phyloP scores from a whole-genome alignment of 2,329 filamentous ascomycete genomes.

The Blastomyces emzantsi region DNA sequence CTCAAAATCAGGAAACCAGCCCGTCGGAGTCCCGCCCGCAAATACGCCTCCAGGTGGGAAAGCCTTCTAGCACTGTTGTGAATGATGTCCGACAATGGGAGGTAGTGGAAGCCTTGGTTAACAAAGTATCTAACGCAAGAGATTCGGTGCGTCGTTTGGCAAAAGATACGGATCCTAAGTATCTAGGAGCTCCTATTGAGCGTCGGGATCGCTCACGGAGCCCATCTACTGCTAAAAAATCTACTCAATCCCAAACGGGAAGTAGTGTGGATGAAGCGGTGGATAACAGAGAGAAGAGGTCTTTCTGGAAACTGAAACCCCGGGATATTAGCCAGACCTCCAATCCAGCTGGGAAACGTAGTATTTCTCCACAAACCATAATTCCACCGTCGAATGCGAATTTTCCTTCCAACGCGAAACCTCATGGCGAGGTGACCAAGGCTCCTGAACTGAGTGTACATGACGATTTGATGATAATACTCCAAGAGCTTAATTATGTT shows the following conservation, averaged over 20 bases:
- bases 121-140: conserved; percentile 74
- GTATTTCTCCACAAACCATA: conserved; percentile 45
- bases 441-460: conserved; percentile 47
- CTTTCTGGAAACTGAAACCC: conserved; percentile 90
- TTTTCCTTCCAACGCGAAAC: conserved; percentile 23
- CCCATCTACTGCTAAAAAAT: conserved; percentile 17
- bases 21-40: conserved; percentile 24
- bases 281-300: conserved; percentile 48
- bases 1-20: conserved; percentile 40
- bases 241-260: conserved; percentile 23
- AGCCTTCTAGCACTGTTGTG: conserved; percentile 24
- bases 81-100: conserved; percentile 78
- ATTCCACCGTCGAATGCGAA: conserved; percentile 37
- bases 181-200: conserved; percentile 25
- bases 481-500: conserved; percentile 75
- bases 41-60: conserved; percentile 24
- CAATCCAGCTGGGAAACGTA: conserved; percentile 40
- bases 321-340: conserved; percentile 42
- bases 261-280: conserved; percentile 25
- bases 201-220: conserved; percentile 29
- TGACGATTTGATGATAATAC: conserved; percentile 72
- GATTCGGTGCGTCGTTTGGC: conserved; percentile 82
- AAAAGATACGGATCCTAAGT: conserved; percentile 68
- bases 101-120: conserved; percentile 75
- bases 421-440: conserved; percentile 9